Evolutionary conservation across 164 flowering plant genomes (phyloP), one percentile per base, ranked within the genome.

Genomic region (Magnolia sinica): DNA sequence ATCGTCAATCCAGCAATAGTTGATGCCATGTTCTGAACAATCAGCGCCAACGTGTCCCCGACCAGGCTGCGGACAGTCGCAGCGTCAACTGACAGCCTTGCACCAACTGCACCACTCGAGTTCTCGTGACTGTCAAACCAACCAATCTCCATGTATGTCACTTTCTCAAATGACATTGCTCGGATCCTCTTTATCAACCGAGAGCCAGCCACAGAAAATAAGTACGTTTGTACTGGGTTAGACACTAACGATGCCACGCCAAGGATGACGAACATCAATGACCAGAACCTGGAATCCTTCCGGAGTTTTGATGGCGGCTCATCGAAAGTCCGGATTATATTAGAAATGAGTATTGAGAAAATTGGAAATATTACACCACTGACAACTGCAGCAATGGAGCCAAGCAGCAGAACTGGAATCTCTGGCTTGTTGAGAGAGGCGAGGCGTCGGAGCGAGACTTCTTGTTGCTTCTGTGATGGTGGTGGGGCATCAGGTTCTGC

Each of bases 391-490:
- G 82, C 79, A 13, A 81, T 13, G 18, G 58, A 10, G n/a, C 89
- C 91, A 37, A 87, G 74, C 4, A 88, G 23, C 8, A 87, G 37
- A 4, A 85, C 70, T 2, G 84, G 91, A 52, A 84, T 71, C 79
- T 88, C 89, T 4, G 88, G 88, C 75, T 80, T 87, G 78, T 87
- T 85, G 6, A 87, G 86, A 79, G 69, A 75, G 5, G 87, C 91
- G 16, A 87, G 76, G 55, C 87, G 87, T 52, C 74, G 27, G 14
- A 86, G 78, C 64, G 89, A 65, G 55, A 87, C 83, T 3, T 77
- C 72, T 16, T 19, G 50, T 14, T 29, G 50, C 16, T 6, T 13
- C 29, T 68, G n/a, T 37, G 6, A 37, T 29, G 50, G 51, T 29
- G 49, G 71, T 68, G 71, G 20, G 31, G 5, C 45, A 29, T 13